Base-by-base conservation (phyloP, 2,329 filamentous ascomycete genomes). In the Alternaria arbusti region DNA sequence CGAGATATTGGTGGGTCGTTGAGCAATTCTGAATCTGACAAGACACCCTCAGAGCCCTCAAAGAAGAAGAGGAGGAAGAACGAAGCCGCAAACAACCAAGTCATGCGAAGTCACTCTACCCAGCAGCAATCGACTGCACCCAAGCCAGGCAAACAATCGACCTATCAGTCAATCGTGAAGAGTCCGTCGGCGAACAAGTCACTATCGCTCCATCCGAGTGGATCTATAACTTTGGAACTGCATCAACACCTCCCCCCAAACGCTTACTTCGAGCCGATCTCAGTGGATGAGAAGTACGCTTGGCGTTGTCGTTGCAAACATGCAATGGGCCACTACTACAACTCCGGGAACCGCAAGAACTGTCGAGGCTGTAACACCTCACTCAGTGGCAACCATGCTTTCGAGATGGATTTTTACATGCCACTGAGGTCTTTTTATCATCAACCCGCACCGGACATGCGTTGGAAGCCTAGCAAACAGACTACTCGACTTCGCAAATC, bases 231-330 rank as follows among this genome's bases (percentile, higher is more conserved):
- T 7, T 65, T 73, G 1, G 72, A 71, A 28, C 15, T 17, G 1
- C 59, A 72, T 52, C 71, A 76, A 32, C 25, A 43, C 1, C 60
- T 76, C 13, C 74, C 74, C 1, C 55, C 64, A 0, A n/a, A 54
- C 12, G 73, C 73, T 4, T 75, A 73, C 45, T 72, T 74, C 20
- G 57, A 69, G 43, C 54, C 55, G n/a, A 55, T 30, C 15, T 46
- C 32, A 3, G 26, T 50, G 0, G 59, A 64, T 2, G 73, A 75
- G 43, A 62, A 71, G 40, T 59, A 30, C 4, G 74, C 56, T 9
- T 77, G 74, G 74, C 70, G 69, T 36, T 77, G 74, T 57, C 67
- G 70, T 9, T 68, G 70, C 22, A 73, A 68, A 10, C 73, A 77
- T 43, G 61, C 68, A 9, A 61, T 76, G 54, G 74, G 73, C 1